Evolutionary conservation across 129 eudicot species (phyloP).

Genomic region (Tanacetum coccineum): DNA sequence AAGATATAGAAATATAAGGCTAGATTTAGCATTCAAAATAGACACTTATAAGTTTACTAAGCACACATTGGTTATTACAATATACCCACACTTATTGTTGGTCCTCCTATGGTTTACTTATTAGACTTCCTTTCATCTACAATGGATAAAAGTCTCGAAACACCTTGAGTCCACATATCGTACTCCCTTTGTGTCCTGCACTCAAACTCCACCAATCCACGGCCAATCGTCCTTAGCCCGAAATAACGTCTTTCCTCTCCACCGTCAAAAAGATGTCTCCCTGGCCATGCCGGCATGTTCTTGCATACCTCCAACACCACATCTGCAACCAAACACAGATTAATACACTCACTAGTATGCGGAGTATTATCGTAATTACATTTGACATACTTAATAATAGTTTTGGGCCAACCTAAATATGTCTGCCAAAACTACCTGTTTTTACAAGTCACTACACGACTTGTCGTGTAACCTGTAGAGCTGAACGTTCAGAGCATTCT

Average conservation of each 20-base stretch:
- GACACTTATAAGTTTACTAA: slow-evolving; percentile 25
- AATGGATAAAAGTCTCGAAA: slow-evolving; percentile 68
- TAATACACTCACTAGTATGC: background rate
- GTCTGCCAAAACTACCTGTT: too few relatives aligned
- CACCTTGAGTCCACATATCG: slow-evolving; percentile 98
- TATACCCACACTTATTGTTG: slow-evolving; percentile 28
- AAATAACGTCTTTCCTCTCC: slow-evolving; percentile 88
- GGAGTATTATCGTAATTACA: too few relatives aligned
- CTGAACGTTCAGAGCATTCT: too few relatives aligned
- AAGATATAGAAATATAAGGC: slow-evolving; percentile 12
- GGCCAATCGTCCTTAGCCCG: slow-evolving; percentile 69
- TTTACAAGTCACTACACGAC: too few relatives aligned
- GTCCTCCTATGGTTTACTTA: slow-evolving; percentile 17
- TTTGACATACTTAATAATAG: background rate
- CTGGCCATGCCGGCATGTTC: slow-evolving; percentile 94
- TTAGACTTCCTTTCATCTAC: slow-evolving; percentile 52
- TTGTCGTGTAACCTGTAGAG: too few relatives aligned
- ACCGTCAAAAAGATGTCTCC: slow-evolving; percentile 69
- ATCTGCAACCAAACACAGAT: slow-evolving; percentile 39
- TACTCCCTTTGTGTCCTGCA: slow-evolving; percentile 75
- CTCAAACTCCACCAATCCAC: slow-evolving; percentile 86
- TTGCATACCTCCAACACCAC: slow-evolving; percentile 85
- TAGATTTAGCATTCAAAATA: slow-evolving; percentile 23
- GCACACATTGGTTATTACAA: slow-evolving; percentile 30
- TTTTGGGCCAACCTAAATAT: background rate